These are phyloP conservation scores for Pyronema omphalodes DNA, from an alignment of 495 filamentous ascomycete genomes.

Conservation along the genomic window DNA sequence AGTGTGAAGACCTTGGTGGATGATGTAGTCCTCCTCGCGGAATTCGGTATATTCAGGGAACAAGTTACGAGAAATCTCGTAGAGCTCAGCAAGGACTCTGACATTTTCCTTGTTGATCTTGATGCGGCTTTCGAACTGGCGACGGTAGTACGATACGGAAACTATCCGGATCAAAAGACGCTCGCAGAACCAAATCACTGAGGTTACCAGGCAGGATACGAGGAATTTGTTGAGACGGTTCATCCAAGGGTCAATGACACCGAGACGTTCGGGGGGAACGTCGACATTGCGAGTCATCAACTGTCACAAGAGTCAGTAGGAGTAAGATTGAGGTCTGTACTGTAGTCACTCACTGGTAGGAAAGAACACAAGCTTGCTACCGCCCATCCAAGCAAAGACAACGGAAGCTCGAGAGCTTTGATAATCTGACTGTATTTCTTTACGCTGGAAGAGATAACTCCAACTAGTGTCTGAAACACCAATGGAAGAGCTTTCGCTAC, in stretches of 20 bases:
- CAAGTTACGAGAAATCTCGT: constrained; percentile 67
- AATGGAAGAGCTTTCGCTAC: constrained; percentile 58
- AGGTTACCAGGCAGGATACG: constrained; percentile 55
- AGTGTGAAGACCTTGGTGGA: constrained; percentile 55
- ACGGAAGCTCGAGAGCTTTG: constrained; percentile 57
- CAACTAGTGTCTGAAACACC: constrained; percentile 65
- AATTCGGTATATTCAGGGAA: constrained; percentile 89
- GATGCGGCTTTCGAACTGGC: constrained; percentile 77
- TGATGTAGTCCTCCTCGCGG: constrained; percentile 72
- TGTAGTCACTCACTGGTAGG: constrained; percentile 34
- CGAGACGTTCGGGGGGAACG: background rate
- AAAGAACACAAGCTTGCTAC: constrained; percentile 67
- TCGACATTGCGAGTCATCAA: constrained; percentile 24
- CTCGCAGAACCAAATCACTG: constrained; percentile 59
- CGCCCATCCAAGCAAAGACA: constrained; percentile 78
- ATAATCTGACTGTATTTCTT: constrained; percentile 55
- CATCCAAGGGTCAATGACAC: constrained; percentile 30
- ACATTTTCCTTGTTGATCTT: constrained; percentile 74
- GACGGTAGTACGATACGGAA: constrained; percentile 83
- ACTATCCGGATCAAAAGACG: constrained; percentile 80
- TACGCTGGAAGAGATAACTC: constrained; percentile 71
- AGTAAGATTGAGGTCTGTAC: constrained; percentile 1
- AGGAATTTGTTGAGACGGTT: constrained; percentile 51
- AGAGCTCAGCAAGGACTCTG: constrained; percentile 59
- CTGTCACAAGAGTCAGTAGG: constrained; percentile 10